These are phyloP conservation scores for Tuber brumale DNA, from an alignment of 495 filamentous ascomycete genomes.

Conservation along the genomic window DNA sequence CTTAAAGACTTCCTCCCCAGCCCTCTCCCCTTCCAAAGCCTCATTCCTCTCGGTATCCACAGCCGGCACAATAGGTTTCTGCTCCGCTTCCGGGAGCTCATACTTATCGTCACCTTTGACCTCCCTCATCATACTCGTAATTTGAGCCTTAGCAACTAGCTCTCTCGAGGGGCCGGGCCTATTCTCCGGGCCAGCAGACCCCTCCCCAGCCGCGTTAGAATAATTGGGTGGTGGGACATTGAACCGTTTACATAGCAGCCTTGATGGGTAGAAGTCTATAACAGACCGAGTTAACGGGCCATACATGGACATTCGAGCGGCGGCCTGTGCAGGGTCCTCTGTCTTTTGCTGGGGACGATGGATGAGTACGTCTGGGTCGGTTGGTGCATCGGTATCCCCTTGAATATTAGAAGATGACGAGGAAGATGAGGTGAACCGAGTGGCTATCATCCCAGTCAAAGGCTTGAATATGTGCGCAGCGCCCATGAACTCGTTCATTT, in stretches of 20 bases:
- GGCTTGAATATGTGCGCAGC: conserved; percentile 91
- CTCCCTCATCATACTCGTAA: conserved; percentile 53
- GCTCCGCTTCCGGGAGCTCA: conserved; percentile 21
- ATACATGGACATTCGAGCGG: conserved; percentile 89
- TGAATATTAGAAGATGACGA: conserved; percentile 46
- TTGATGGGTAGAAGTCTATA: conserved; percentile 69
- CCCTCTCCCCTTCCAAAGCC: conserved; percentile 72
- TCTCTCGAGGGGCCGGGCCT: conserved; percentile 39
- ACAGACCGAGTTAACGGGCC: conserved; percentile 72
- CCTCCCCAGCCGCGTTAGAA: conserved; percentile 43
- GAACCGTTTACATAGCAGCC: conserved; percentile 87
- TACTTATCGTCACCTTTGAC: conserved; percentile 27
- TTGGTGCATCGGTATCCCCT: conserved; percentile 26
- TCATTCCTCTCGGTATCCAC: conserved; percentile 78
- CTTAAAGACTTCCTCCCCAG: conserved; percentile 84
- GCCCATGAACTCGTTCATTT: conserved; percentile 78
- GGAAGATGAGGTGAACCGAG: conserved; percentile 75
- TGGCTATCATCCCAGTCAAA: conserved; percentile 83
- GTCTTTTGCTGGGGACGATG: conserved; percentile 56
- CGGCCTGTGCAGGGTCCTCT: conserved; percentile 73
- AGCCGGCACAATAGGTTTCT: conserved; percentile 40
- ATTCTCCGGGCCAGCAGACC: conserved; percentile 33
- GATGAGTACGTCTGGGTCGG: conserved; percentile 47
- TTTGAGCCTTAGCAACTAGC: conserved; percentile 47
- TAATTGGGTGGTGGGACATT: conserved; percentile 55